A percentile compares a stretch with the other conserved stretches of the same genome.
phyloP scores from a whole-genome alignment of 805 yeast species.

The Zygosaccharomyces kombuchaensis region DNA sequence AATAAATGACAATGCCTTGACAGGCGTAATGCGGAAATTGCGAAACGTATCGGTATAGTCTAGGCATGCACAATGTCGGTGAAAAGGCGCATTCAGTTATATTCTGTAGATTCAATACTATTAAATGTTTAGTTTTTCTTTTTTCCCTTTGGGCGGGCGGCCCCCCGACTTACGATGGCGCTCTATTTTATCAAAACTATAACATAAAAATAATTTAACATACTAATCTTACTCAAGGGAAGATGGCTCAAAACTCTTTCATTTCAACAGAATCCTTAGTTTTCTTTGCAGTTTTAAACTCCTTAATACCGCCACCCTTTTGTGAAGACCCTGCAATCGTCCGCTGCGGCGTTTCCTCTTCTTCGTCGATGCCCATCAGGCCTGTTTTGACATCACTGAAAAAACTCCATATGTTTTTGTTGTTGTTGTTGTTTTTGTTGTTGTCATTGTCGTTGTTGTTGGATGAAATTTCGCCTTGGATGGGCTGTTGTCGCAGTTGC shows the following conservation, averaged over 20 bases:
- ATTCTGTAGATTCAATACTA: too few relatives aligned
- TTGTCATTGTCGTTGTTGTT: not conserved
- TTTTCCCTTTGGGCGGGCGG: not conserved
- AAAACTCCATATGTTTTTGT: slow-evolving; percentile 44
- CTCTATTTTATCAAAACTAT: not conserved
- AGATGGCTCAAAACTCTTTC: slow-evolving; percentile 6
- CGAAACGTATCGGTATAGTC: too few relatives aligned
- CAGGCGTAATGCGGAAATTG: too few relatives aligned
- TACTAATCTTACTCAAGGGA: too few relatives aligned
- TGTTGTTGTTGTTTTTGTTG: not conserved
- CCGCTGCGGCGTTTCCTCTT: slow-evolving; percentile 11
- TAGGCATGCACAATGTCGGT: too few relatives aligned
- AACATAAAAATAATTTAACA: too few relatives aligned
- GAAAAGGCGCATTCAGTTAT: too few relatives aligned
- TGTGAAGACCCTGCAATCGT: not conserved
- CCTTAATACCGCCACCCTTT: not conserved
- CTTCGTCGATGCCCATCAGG: slow-evolving; percentile 36
- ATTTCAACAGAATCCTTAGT: slow-evolving; percentile 10
- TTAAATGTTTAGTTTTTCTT: too few relatives aligned
- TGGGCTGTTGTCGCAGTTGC: slow-evolving; percentile 3
- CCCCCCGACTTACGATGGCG: too few relatives aligned
- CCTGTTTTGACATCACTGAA: slow-evolving; percentile 47
- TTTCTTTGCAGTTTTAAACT: slow-evolving; percentile 5
- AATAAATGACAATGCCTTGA: too few relatives aligned
- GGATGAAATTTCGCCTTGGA: not conserved